Evolutionary conservation across 305 asterid genomes (phyloP), one percentile per base, ranked within the genome.

Genomic region (Plantago lanceolata): DNA sequence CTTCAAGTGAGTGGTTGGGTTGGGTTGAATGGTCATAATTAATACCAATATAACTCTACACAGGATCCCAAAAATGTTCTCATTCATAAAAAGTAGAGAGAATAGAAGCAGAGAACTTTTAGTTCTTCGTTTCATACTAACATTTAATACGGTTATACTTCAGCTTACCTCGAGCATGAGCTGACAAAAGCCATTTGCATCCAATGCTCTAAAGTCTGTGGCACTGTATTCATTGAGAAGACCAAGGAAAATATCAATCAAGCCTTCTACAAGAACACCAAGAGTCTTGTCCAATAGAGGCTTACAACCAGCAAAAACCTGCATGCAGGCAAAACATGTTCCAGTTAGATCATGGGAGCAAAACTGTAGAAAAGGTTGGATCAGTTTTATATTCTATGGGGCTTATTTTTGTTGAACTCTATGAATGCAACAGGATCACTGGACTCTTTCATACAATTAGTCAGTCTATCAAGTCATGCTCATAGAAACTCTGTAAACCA

Each of bases 281-380:
- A 93, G 97, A 54, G 89, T 80, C 84, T 84, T 90, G 79, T 88
- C 99, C 76, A 93, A 73, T 65, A 84, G 78, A 52, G 97, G 96
- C 81, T 90, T 93, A 72, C 95, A 93, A 68, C 95, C 94, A 74
- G 97, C 88, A 59, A 88, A 90, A 17, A 93, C 99, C 99, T 93
- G 85, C 68, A 75, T 12, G 28, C 63, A 29, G 54, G 68, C 49
- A 44, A 74, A 35, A 58, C 61, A 28, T 63, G 64, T 56, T 57
- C 64, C 52, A 37, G 52, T 50, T 67, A 68, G 45, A 57, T 45
- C 8, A 29, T 31, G 54, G 60, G 56, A 31, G 59, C 60, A 60
- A 40, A 69, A 8, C 58, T 40, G 59, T 13, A 16, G n/a, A 68
- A 53, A 51, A 55, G 45, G 21, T 64, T 17, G 43, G 43, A 60